Percentiles rank a stretch among this genome's conserved stretches.
Evolutionary conservation across 2,329 filamentous ascomycete species (phyloP).

Genomic region (Aulographum hederae): DNA sequence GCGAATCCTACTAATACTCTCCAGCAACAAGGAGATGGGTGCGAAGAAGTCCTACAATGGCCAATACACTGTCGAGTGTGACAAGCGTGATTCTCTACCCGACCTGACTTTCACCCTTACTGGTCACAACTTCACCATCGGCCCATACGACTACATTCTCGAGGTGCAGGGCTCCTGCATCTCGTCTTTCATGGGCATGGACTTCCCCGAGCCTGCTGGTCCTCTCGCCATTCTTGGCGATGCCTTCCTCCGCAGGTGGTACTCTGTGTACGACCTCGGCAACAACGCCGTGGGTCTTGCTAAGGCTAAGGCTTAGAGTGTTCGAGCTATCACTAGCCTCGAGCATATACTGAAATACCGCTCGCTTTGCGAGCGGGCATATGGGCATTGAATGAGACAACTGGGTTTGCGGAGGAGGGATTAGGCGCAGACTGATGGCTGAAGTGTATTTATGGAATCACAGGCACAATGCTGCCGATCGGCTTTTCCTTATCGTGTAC

Average conservation of each 20-base stretch:
- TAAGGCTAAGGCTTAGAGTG: slow-evolving; percentile 67
- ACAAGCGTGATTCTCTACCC: slow-evolving; percentile 63
- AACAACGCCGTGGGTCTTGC: slow-evolving; percentile 80
- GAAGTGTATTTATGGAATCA: too few species aligned
- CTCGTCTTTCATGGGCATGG: slow-evolving; percentile 95
- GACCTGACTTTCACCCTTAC: slow-evolving; percentile 82
- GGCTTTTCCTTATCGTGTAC: too few species aligned
- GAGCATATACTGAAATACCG: too few species aligned
- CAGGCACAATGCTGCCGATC: too few species aligned
- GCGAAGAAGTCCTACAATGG: slow-evolving; percentile 96
- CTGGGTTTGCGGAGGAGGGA: neutral
- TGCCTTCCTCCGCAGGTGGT: slow-evolving; percentile 64
- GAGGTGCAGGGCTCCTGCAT: slow-evolving; percentile 93
- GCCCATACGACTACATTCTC: slow-evolving; percentile 81
- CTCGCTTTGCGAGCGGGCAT: too few species aligned
- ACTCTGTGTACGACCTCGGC: slow-evolving; percentile 92
- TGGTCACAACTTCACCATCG: slow-evolving; percentile 86
- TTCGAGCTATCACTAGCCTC: too few species aligned
- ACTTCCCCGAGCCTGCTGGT: slow-evolving; percentile 60
- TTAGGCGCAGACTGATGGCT: too few species aligned
- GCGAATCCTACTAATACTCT: neutral
- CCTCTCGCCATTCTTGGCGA: slow-evolving; percentile 91
- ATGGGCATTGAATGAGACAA: too few species aligned
- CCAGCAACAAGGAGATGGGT: slow-evolving; percentile 78
- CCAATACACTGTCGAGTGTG: slow-evolving; percentile 88